Evolutionary conservation across 345 rosid genomes (phyloP).

Genomic region (Acer campestre): DNA sequence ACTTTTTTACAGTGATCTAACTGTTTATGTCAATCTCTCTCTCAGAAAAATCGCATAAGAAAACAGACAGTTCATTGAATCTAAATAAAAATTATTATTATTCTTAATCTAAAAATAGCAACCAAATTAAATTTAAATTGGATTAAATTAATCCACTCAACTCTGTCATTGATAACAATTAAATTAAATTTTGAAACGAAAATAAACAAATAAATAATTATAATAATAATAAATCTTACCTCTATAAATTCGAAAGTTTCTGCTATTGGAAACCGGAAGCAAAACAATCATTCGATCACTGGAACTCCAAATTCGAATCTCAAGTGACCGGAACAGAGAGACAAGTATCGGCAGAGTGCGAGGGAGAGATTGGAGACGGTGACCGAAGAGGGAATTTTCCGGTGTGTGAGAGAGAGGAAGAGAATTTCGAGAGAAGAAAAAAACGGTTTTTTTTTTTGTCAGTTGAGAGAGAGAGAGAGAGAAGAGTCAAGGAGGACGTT

Average conservation of each 20-base stretch:
- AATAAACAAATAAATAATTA: background rate
- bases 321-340: background rate
- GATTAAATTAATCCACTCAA: background rate
- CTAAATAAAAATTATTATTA: background rate
- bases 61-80: conserved; percentile 21
- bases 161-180: background rate
- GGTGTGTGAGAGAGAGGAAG: conserved; percentile 1
- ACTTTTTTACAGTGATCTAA: conserved; percentile 2
- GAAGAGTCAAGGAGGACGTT: conserved; percentile 37
- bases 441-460: background rate
- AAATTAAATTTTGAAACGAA: background rate
- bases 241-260: conserved; percentile 6
- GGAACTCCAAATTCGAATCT: background rate
- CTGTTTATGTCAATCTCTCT: conserved; percentile 18
- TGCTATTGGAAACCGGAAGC: background rate
- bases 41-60: background rate
- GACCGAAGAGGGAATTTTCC: conserved; percentile 1
- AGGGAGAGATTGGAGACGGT: background rate
- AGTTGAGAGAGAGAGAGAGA: background rate
- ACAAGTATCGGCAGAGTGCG: background rate
- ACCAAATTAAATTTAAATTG: background rate
- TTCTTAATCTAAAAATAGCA: conserved; percentile 5
- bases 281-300: background rate
- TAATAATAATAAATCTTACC: conserved; percentile 15
- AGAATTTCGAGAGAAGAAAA: background rate